Evolutionary conservation across 2,329 filamentous ascomycete species (phyloP), one percentile per base, ranked within the genome.

Genomic region (Lachnellula subtilissima): DNA sequence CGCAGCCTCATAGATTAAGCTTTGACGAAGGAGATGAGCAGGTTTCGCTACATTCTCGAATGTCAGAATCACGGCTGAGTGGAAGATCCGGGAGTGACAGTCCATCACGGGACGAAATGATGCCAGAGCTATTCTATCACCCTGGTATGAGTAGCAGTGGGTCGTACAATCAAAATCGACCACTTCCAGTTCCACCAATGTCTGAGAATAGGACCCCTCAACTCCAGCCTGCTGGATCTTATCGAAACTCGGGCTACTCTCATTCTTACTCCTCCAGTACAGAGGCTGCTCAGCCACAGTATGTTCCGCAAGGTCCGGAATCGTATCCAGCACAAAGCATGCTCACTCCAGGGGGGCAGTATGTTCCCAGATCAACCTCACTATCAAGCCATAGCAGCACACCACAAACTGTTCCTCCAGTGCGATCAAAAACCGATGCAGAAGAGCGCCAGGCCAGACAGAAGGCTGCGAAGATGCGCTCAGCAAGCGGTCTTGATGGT

Each of bases 11-110:
- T 62, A 83, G 91, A 58, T 78, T 91, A 65, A 97, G 91, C 72
- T 97, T 94, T 65, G 93, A 97, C 64, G 91, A 96, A 69, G 93
- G 90, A 2, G 94, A 97, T 64, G 94, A 97, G 70, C 80, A 78
- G 14, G 79, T 80, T 17, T 84, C 81, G 1, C 63, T 85, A 47
- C 72, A 82, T 69, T 78, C 81, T 7, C 80, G 74, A 55, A 78
- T 73, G 61, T 87, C 75, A 64, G 82, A 74, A 65, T 74, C 63
- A 61, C 67, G 49, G 68, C 71, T 54, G 66, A 76, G 56, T 61
- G 67, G 64, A 47, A 72, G 71, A 48, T 79, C 77, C 39, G 74
- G 72, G 15, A 85, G 83, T 63, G 85, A 89, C 39, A 89, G 86
- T 28, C 85, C 86, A 1, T 73, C 76, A 37, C 83, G 83, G 61